Base-by-base conservation (phyloP, 108 stramenopile genomes). In the Epithemia pelagica region DNA sequence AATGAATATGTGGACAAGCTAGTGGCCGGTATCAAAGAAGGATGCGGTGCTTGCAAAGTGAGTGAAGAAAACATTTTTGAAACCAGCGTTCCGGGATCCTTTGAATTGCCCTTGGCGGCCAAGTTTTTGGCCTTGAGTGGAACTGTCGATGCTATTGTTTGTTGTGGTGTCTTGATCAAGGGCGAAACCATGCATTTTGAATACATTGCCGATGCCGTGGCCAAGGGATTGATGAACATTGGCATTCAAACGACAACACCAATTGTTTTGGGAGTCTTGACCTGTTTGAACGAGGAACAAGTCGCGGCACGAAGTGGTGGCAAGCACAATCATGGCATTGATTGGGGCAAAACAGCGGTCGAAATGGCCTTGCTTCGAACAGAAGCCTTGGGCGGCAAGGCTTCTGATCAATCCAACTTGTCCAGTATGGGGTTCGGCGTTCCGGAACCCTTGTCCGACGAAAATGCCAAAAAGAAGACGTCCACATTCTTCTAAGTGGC, bases 151-250 rank as follows among this genome's bases (percentile, higher is more conserved):
- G 97, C 95, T 57, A 90, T 99, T 62, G 84, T 99, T 32, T 88
- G 86, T 66, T 62, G 92, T 53, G 99, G 99, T 8, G 96, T 96
- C 20, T 78, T 99, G 46, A 95, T 99, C 83, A 99, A 99, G 79
- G 99, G 99, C 2, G 96, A 97, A 25, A 99, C 99, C 26, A 83
- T 92, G 80, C 99, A 99, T 72, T 99, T 98, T 72, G 99, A 99
- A 84, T 97, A 98, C 80, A 99, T 99, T 76, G 80, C 89, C 59
- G 94, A 96, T 29, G 85, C 96, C 52, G 94, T 92, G 15, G 68
- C 94, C 52, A 79, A 81, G 62, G 99, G 97, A 20, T 78, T 99
- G 62, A 99, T 98, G 97, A 89, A 82, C 71, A 97, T 98, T 19
- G 85, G 83, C 30, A 69, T 98, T 58, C 81, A 87, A 63, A 95